Percentiles rank a stretch among this genome's conserved stretches.
Evolutionary conservation across 441 rosid genomes (phyloP).

Genomic region (Populus hybrid): DNA sequence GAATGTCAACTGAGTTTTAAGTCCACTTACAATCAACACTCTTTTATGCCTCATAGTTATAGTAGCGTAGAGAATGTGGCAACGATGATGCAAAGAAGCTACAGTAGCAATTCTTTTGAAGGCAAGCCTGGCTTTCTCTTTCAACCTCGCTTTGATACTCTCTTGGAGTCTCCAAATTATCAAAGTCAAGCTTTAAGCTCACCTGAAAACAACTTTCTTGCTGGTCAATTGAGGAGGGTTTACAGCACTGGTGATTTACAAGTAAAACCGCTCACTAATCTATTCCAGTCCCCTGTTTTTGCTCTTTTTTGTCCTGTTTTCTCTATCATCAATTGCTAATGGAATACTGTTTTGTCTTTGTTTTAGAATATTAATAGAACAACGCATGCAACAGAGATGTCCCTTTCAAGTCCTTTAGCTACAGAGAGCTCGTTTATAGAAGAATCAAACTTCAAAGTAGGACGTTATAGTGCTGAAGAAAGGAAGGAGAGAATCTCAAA

Average conservation of each 20-base stretch:
- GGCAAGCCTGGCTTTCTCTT: constrained; percentile 39
- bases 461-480: constrained; percentile 82
- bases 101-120: constrained; percentile 57
- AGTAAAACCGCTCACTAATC: constrained; percentile 27
- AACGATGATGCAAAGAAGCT: constrained; percentile 65
- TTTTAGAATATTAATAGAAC: constrained; percentile 30
- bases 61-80: constrained; percentile 45
- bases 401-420: constrained; percentile 47
- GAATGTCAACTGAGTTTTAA: constrained; percentile 37
- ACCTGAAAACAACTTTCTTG: constrained; percentile 51
- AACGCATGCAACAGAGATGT: constrained; percentile 28
- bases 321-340: neutral
- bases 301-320: neutral
- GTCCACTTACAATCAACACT: constrained; percentile 18
- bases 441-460: constrained; percentile 59
- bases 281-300: constrained; percentile 7
- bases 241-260: constrained; percentile 82
- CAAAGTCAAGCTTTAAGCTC: constrained; percentile 44
- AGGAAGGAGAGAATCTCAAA: constrained; percentile 78
- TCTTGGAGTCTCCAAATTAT: constrained; percentile 43
- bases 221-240: constrained; percentile 62
- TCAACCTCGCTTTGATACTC: constrained; percentile 42
- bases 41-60: constrained; percentile 41
- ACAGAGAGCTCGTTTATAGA: constrained; percentile 48
- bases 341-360: neutral